Percentiles rank a stretch among this genome's conserved stretches.
These are phyloP conservation scores for Fusarium pseudonygamai DNA, from an alignment of 2,329 filamentous ascomycete genomes.

Conservation along the genomic window DNA sequence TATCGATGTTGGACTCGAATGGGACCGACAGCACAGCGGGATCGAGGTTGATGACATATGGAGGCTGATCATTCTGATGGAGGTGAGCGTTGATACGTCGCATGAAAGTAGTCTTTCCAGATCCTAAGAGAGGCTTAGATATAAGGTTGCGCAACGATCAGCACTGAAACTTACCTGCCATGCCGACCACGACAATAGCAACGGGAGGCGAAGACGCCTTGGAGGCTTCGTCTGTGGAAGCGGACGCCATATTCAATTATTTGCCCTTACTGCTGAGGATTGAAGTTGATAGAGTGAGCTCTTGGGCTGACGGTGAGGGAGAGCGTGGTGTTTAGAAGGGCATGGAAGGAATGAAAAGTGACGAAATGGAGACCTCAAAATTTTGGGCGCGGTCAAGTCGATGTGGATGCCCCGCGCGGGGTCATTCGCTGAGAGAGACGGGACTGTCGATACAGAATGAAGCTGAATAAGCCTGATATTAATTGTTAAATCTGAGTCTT, in stretches of 20 bases:
- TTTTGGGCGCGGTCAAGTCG: slow-evolving; percentile 29
- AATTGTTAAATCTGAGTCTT: background rate
- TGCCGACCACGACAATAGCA: slow-evolving; percentile 92
- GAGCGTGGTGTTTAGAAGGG: background rate
- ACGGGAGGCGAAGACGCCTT: slow-evolving; percentile 64
- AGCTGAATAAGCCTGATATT: slow-evolving; percentile 26
- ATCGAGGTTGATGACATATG: slow-evolving; percentile 97
- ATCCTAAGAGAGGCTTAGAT: slow-evolving; percentile 62
- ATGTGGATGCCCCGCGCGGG: slow-evolving; percentile 43
- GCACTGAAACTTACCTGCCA: slow-evolving; percentile 74
- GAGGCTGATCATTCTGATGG: slow-evolving; percentile 80
- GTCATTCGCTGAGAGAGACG: slow-evolving; percentile 35
- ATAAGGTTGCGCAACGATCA: background rate
- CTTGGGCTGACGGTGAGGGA: background rate
- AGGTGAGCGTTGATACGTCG: slow-evolving; percentile 95
- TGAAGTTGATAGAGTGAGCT: background rate
- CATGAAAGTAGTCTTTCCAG: slow-evolving; percentile 99
- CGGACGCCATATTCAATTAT: slow-evolving; percentile 46
- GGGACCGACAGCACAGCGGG: slow-evolving; percentile 93
- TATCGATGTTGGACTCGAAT: slow-evolving; percentile 98
- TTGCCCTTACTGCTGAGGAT: background rate
- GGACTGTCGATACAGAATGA: background rate
- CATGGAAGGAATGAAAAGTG: slow-evolving; percentile 23
- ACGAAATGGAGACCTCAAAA: slow-evolving; percentile 39
- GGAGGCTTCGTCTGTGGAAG: slow-evolving; percentile 43